phyloP scores from a whole-genome alignment of 371 early-diverging fungal species.

The Thermomucor indicae-seudaticae region DNA sequence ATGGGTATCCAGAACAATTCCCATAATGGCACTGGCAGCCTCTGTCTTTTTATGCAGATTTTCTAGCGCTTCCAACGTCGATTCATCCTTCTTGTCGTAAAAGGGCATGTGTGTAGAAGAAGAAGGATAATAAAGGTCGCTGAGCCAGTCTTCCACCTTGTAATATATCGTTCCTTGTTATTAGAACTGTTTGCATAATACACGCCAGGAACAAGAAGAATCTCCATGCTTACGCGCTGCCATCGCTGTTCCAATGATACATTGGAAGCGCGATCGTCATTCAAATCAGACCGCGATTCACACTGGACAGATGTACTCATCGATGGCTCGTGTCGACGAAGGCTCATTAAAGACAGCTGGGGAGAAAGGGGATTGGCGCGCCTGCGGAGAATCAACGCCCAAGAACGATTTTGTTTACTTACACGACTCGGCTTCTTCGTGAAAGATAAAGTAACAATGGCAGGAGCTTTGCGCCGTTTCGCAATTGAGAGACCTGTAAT shows the following conservation, averaged over 20 bases:
- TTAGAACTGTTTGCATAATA: too few relatives aligned
- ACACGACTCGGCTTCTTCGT: neutral
- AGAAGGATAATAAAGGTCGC: slow-evolving; percentile 1
- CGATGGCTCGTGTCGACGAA: too few relatives aligned
- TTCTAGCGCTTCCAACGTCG: slow-evolving; percentile 6
- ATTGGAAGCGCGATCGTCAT: too few relatives aligned
- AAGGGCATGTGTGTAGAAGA: slow-evolving; percentile 2
- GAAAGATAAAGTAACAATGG: slow-evolving; percentile 9
- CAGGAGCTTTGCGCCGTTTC: slow-evolving; percentile 30
- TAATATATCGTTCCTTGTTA: neutral
- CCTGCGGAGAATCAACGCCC: too few relatives aligned
- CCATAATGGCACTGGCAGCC: slow-evolving; percentile 7
- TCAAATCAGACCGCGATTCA: too few relatives aligned
- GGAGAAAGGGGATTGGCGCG: too few relatives aligned
- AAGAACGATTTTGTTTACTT: neutral
- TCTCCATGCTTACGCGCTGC: neutral
- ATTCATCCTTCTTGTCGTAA: slow-evolving; percentile 3
- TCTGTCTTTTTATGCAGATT: slow-evolving; percentile 10
- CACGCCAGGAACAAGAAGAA: too few relatives aligned
- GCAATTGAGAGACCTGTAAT: slow-evolving; percentile 39
- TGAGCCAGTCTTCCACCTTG: slow-evolving; percentile 13
- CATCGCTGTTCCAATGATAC: too few relatives aligned
- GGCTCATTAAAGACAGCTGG: too few relatives aligned
- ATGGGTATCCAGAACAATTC: slow-evolving; percentile 5
- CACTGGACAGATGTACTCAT: too few relatives aligned